These are phyloP conservation scores for Rhododendron mucronatum DNA, from an alignment of 148 eudicot species.

Conservation along the genomic window DNA sequence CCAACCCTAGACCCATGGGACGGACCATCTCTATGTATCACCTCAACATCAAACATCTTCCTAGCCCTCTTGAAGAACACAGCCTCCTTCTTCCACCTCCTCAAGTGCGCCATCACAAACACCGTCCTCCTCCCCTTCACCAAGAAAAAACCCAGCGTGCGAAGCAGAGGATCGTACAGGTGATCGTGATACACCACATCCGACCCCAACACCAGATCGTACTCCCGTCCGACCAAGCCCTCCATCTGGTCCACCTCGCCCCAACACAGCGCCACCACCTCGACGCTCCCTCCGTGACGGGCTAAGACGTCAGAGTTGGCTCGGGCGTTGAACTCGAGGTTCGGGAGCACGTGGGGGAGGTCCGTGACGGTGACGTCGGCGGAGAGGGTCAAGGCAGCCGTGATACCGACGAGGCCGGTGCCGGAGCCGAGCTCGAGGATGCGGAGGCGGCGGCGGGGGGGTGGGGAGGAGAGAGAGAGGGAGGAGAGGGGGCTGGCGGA, in stretches of 20 bases:
- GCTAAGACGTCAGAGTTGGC: conserved; percentile 30
- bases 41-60: conserved; percentile 50
- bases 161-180: conserved; percentile 54
- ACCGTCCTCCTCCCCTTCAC: conserved; percentile 24
- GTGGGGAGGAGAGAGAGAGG: neutral
- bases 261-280: conserved; percentile 63
- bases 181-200: conserved; percentile 86
- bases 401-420: conserved; percentile 74
- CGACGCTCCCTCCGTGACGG: conserved; percentile 36
- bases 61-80: conserved; percentile 68
- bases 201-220: conserved; percentile 60
- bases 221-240: conserved; percentile 39
- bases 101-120: conserved; percentile 80
- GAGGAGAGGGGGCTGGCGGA: conserved; percentile 16
- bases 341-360: conserved; percentile 59
- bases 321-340: conserved; percentile 48
- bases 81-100: conserved; percentile 88
- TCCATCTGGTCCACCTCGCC: conserved; percentile 59
- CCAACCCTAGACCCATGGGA: conserved; percentile 52
- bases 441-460: conserved; percentile 32
- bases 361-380: conserved; percentile 76
- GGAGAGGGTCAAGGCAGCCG: conserved; percentile 62
- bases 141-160: conserved; percentile 52
- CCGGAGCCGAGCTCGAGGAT: conserved; percentile 84
- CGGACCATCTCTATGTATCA: conserved; percentile 49